phyloP scores from a whole-genome alignment of 2,329 filamentous ascomycete genomes.

The Fusarium sp. region DNA sequence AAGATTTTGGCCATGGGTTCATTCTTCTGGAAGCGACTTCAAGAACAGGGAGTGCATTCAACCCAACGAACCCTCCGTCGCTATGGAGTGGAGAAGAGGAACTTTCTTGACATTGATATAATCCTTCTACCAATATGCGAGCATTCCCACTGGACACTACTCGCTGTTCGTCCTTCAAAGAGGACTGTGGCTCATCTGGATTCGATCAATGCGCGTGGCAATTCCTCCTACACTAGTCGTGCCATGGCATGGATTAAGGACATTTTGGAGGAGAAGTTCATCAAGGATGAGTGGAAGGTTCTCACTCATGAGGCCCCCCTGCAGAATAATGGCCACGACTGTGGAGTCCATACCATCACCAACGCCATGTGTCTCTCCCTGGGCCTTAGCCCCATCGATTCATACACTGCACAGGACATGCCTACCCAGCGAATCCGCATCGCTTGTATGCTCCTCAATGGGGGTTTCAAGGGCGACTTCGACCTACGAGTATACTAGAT shows the following conservation, averaged over 20 bases:
- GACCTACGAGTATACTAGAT: slow-evolving; percentile 53
- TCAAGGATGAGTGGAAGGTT: slow-evolving; percentile 67
- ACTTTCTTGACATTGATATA: slow-evolving; percentile 71
- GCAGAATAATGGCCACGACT: slow-evolving; percentile 76
- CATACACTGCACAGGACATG: slow-evolving; percentile 64
- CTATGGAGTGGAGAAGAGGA: slow-evolving; percentile 64
- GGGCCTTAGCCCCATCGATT: slow-evolving; percentile 60
- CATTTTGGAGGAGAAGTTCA: slow-evolving; percentile 64
- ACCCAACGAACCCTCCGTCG: slow-evolving; percentile 66
- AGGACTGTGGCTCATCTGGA: slow-evolving; percentile 74
- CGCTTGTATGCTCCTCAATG: slow-evolving; percentile 71
- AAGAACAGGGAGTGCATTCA: slow-evolving; percentile 56
- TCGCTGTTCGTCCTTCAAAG: slow-evolving; percentile 70
- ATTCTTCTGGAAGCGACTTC: slow-evolving; percentile 69
- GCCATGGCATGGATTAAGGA: slow-evolving; percentile 65
- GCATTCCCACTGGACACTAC: slow-evolving; percentile 74
- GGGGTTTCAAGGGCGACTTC: slow-evolving; percentile 71
- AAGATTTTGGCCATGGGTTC: slow-evolving; percentile 71
- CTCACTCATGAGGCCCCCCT: slow-evolving; percentile 59
- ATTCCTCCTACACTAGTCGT: slow-evolving; percentile 51
- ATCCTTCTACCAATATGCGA: slow-evolving; percentile 76
- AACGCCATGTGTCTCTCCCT: slow-evolving; percentile 72
- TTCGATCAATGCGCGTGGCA: slow-evolving; percentile 62
- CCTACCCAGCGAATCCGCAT: slow-evolving; percentile 67
- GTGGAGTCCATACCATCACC: slow-evolving; percentile 79